A percentile compares a stretch with the other conserved stretches of the same genome.
phyloP scores from a whole-genome alignment of 768 basidiomycete genomes.

The Mycena vulgaris region DNA sequence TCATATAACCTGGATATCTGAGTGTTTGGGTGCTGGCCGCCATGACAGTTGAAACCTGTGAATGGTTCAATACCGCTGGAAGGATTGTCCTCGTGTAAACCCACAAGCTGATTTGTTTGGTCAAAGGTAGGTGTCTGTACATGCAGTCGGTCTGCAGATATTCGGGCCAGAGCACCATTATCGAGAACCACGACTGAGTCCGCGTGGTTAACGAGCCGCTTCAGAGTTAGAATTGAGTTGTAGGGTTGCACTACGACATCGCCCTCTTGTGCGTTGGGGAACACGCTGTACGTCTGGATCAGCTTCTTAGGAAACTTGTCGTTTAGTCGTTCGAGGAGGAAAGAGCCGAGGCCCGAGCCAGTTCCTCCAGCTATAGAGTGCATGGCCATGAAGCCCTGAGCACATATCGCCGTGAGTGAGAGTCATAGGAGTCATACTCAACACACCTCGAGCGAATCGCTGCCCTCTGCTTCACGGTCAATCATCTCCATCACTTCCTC shows the following conservation, averaged over 20 bases:
- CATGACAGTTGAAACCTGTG: constrained; percentile 96
- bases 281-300: constrained; percentile 99
- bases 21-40: constrained; percentile 97
- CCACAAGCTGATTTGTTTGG: constrained; percentile 92
- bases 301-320: constrained; percentile 99
- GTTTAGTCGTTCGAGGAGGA: constrained; percentile 94
- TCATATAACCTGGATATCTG: constrained; percentile 98
- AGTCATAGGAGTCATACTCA: neutral
- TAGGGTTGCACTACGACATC: constrained; percentile 99
- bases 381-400: constrained; percentile 98
- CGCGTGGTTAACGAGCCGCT: constrained; percentile 95
- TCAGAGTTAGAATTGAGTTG: constrained; percentile 94
- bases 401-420: neutral
- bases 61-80: constrained; percentile 1
- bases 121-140: constrained; percentile 90
- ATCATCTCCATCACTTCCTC: constrained; percentile 99
- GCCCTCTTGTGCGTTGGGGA: constrained; percentile 93
- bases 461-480: constrained; percentile 97
- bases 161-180: constrained; percentile 93
- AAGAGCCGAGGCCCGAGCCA: constrained; percentile 98
- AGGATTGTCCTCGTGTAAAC: constrained; percentile 38
- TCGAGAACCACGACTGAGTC: constrained; percentile 98
- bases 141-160: constrained; percentile 93
- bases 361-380: constrained; percentile 99
- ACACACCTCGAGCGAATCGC: constrained; percentile 93